Evolutionary conservation across 2,329 filamentous ascomycete genomes (phyloP).

Genomic region (Aspergillus ibericus): DNA sequence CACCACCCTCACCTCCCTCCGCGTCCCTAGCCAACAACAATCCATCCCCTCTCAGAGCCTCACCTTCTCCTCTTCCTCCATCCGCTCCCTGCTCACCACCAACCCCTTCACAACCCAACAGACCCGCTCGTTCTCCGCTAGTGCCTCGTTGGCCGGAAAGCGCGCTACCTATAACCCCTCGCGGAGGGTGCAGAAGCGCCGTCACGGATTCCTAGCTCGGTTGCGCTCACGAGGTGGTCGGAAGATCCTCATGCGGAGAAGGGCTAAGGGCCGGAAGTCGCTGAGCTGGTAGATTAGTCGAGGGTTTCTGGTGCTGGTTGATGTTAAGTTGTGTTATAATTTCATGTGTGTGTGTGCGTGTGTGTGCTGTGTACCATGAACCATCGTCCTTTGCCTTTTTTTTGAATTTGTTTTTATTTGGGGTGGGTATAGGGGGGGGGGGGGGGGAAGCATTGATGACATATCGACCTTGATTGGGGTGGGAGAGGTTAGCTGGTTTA

Average conservation of each 20-base stretch:
- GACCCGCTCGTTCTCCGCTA: conserved; percentile 45
- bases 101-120: conserved; percentile 26
- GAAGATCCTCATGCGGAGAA: conserved; percentile 55
- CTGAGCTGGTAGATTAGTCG: conserved; percentile 54
- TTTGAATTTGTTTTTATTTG: background rate
- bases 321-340: conserved; percentile 4
- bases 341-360: conserved; percentile 8
- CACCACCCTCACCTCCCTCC: conserved; percentile 12
- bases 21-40: background rate
- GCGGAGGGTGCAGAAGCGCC: conserved; percentile 60
- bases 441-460: background rate
- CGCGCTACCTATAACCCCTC: conserved; percentile 61
- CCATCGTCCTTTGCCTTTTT: background rate
- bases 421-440: too few relatives aligned
- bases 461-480: background rate
- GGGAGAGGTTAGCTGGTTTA: background rate
- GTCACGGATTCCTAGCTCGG: conserved; percentile 60
- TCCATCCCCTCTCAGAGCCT: conserved; percentile 10
- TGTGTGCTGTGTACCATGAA: conserved; percentile 4
- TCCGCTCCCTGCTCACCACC: conserved; percentile 18
- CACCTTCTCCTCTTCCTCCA: conserved; percentile 7
- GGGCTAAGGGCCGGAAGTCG: conserved; percentile 53
- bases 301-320: background rate
- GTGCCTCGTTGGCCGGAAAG: conserved; percentile 42
- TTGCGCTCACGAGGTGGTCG: conserved; percentile 55